Evolutionary conservation across 2,329 filamentous ascomycete genomes (phyloP).

Genomic region (Pseudogymnoascus sp.): DNA sequence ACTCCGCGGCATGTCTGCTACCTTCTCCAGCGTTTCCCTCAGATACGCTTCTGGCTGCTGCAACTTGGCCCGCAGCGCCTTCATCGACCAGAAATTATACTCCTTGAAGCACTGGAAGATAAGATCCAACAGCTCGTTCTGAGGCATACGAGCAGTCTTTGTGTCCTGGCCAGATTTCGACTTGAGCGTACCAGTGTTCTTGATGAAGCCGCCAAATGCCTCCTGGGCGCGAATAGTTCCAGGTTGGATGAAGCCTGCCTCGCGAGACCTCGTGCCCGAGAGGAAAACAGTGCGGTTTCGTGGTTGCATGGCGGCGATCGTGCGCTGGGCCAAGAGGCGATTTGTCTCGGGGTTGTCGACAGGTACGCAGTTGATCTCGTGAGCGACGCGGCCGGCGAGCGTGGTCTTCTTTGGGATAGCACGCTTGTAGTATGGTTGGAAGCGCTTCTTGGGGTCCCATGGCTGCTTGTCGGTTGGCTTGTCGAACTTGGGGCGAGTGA

Average conservation of each 20-base stretch:
- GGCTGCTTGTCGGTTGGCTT: conserved; percentile 37
- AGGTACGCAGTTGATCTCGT: conserved; percentile 69
- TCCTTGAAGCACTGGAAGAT: conserved; percentile 77
- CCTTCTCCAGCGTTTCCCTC: conserved; percentile 72
- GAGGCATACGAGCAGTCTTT: conserved; percentile 84
- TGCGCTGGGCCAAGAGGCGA: conserved; percentile 49
- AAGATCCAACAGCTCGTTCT: conserved; percentile 78
- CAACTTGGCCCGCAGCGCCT: conserved; percentile 66
- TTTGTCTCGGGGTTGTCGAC: conserved; percentile 64
- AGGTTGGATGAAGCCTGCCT: conserved; percentile 45
- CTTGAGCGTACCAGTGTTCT: conserved; percentile 41
- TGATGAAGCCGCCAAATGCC: conserved; percentile 47
- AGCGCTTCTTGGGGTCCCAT: conserved; percentile 42
- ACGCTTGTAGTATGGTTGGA: conserved; percentile 58
- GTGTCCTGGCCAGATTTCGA: conserved; percentile 60
- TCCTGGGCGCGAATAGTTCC: conserved; percentile 39
- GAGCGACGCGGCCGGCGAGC: conserved; percentile 61
- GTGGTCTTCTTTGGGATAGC: conserved; percentile 77
- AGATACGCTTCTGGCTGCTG: conserved; percentile 91
- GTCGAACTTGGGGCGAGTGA: conserved; percentile 37
- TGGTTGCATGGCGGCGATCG: conserved; percentile 52
- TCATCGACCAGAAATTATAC: conserved; percentile 93
- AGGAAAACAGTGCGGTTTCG: conserved; percentile 45
- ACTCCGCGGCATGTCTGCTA: conserved; percentile 74
- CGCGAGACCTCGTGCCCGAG: conserved; percentile 11